Percentiles rank a stretch among this genome's conserved stretches.
Evolutionary conservation across 805 yeast species (phyloP).

Genomic region (Schizosaccharomyces lindneri): DNA sequence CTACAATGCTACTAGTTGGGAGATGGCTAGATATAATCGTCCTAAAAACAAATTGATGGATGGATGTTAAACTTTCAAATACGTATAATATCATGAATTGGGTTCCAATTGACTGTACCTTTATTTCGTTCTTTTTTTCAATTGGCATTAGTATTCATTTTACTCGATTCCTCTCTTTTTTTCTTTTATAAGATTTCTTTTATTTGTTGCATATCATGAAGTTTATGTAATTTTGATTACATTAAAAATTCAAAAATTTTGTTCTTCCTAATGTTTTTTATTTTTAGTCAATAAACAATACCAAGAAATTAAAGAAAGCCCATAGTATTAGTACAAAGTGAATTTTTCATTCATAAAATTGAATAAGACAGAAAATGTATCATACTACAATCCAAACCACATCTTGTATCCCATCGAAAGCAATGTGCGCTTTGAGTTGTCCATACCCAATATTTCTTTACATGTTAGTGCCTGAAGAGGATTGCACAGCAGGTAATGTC

Average conservation of each 20-base stretch:
- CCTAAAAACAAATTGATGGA: constrained; percentile 18
- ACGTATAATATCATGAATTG: no score
- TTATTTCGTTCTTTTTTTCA: not conserved
- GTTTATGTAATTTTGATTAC: not conserved
- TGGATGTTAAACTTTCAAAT: not conserved
- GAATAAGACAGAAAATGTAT: not conserved
- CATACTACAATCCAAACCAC: no score
- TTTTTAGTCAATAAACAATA: not conserved
- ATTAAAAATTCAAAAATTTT: not conserved
- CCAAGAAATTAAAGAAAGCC: no score
- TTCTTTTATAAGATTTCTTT: not conserved
- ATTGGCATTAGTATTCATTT: not conserved
- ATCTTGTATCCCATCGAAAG: no score
- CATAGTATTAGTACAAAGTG: not conserved
- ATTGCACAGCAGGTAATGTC: not conserved
- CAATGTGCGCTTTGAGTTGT: no score
- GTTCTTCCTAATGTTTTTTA: not conserved
- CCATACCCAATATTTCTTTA: no score
- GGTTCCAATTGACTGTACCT: not conserved
- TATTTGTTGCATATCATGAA: not conserved
- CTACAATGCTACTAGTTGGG: constrained; percentile 52
- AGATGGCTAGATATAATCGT: constrained; percentile 38
- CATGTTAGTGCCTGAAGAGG: no score
- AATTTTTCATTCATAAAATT: not conserved
- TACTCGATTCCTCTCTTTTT: not conserved